Percentiles rank a stretch among this genome's conserved stretches.
Conservation (phyloP, 352 stramenopile genomes). For the Pelagophyceae sp. region DNA sequence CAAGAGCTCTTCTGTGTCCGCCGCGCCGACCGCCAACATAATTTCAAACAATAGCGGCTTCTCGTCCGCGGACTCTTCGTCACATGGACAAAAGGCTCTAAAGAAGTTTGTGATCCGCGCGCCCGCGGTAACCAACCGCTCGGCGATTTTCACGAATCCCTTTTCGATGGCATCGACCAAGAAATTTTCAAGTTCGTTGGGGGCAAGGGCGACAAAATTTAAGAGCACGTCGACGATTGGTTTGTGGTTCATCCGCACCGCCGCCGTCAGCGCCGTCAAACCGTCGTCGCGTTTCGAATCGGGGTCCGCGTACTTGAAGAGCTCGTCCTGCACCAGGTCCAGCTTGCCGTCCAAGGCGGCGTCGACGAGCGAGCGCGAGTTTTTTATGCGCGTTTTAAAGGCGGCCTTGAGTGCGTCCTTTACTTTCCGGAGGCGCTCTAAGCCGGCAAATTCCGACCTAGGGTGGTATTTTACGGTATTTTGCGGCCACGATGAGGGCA, state of each 20-base stretch:
- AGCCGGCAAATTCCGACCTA: not conserved
- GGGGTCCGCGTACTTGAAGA: not conserved
- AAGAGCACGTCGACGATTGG: constrained; percentile 3
- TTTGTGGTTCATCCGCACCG: not conserved
- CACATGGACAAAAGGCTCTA: too few species aligned
- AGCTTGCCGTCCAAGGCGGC: not conserved
- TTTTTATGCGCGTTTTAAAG: not conserved
- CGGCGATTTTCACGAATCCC: too few species aligned
- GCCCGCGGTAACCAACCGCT: too few species aligned
- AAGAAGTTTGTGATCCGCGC: too few species aligned
- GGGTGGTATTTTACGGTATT: too few species aligned
- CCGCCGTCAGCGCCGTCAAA: not conserved
- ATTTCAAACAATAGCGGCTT: too few species aligned
- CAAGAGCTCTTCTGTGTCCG: too few species aligned
- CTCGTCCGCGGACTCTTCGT: too few species aligned
- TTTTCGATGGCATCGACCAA: too few species aligned
- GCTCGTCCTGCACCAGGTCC: not conserved
- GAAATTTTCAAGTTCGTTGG: too few species aligned
- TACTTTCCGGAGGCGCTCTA: not conserved
- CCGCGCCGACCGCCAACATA: too few species aligned
- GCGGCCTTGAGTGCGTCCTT: not conserved
- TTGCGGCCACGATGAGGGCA: too few species aligned
- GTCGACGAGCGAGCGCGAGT: not conserved
- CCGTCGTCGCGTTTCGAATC: not conserved
- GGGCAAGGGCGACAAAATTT: constrained; percentile 10